Base-by-base conservation (phyloP, 1,284 basidiomycete genomes). In the Cutaneotrichosporon sp. region DNA sequence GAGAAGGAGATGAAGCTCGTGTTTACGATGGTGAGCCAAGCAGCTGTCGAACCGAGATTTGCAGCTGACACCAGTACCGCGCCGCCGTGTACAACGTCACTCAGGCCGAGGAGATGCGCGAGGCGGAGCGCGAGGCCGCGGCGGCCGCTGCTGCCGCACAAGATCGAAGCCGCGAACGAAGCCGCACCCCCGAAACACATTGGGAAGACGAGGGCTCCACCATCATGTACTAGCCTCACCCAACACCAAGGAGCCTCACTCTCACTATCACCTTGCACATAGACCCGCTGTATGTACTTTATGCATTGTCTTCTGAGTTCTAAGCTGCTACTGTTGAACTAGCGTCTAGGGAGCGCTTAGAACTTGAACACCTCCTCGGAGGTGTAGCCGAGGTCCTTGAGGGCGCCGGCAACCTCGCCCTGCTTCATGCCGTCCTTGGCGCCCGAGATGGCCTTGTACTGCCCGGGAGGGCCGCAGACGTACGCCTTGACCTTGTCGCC, bases 1-100 rank as follows among this genome's bases (percentile, higher is more conserved):
- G 95, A 98, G 77, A 87, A 90, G 74, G 97, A 97, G 79, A 95
- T 98, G 90, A 92, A 92, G 7, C 83, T 99, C 42, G 92, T 95
- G 0, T 80, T 95, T 72, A 95, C 93, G 0, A 78, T 95, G 79
- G 92, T 91, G 70, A 67, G 85, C 82, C 24, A n/a, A n/a, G n/a
- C n/a, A n/a, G n/a, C n/a, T n/a, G n/a, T n/a, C n/a, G n/a, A n/a
- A n/a, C n/a, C n/a, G n/a, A n/a, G n/a, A n/a, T n/a, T n/a, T n/a
- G n/a, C n/a, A n/a, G 22, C 58, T 60, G 29, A 53, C 47, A n/a
- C 5, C 77, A 95, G 89, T 95, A 92, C 84, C 92, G 94, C 81
- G 92, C 92, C 0, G 93, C 92, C 16, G 93, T 97, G 0, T 97
- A 92, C 92, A 91, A 89, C 10, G 89, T 95, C 51, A 89, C 97